Evolutionary conservation across 495 filamentous ascomycete species (phyloP).

Genomic region (Cladorrhinum samala): DNA sequence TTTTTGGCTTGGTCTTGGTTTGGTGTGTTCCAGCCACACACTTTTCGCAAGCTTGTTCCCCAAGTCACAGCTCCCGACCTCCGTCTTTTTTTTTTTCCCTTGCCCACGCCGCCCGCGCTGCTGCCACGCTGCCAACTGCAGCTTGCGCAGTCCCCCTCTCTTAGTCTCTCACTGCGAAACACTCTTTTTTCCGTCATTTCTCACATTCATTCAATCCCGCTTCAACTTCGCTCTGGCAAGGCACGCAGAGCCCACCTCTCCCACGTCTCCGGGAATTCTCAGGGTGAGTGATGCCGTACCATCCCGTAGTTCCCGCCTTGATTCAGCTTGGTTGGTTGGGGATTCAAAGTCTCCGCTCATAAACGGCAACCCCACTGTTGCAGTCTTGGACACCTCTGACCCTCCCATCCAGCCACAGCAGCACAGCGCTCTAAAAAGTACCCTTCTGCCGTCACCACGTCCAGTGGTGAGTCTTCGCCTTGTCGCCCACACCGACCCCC

Average conservation of each 20-base stretch:
- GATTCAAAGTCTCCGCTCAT: neutral
- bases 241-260: constrained; percentile 6
- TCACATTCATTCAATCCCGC: constrained; percentile 3
- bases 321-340: neutral
- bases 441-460: constrained; percentile 25
- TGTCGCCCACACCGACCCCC: constrained; percentile 36
- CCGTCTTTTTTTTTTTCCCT: constrained; percentile 22
- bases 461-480: constrained; percentile 41
- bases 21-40: neutral
- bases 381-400: constrained; percentile 1
- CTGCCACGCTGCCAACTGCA: constrained; percentile 4
- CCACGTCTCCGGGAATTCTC: constrained; percentile 4
- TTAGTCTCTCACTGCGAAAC: neutral
- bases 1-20: constrained; percentile 9
- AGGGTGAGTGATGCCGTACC: constrained; percentile 11
- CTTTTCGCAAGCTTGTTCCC: constrained; percentile 15
- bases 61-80: constrained; percentile 16
- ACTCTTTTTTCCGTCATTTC: constrained; percentile 7
- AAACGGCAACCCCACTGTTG: constrained; percentile 5
- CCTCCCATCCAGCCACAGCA: constrained; percentile 1
- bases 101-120: constrained; percentile 2
- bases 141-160: neutral
- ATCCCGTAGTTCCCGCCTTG: too few relatives aligned
- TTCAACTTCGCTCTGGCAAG: constrained; percentile 9
- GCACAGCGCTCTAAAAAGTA: constrained; percentile 3